Percentiles rank a stretch among this genome's conserved stretches.
These are phyloP conservation scores for Termitomyces sp. DNA, from an alignment of 768 basidiomycete species.

Conservation along the genomic window DNA sequence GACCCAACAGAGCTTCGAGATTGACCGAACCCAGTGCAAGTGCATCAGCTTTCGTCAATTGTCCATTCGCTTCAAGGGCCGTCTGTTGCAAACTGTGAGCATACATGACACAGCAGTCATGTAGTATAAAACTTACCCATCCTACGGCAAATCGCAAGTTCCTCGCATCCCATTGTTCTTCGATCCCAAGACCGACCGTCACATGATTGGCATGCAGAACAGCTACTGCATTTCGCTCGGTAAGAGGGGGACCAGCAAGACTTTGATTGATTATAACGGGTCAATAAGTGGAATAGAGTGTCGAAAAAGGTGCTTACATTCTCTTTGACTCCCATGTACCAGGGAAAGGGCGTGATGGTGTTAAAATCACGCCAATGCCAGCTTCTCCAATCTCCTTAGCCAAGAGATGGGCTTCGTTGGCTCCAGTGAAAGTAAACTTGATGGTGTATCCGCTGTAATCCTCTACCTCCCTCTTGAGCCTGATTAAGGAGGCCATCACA, in stretches of 20 bases:
- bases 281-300: not conserved
- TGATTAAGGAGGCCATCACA: conserved; percentile 70
- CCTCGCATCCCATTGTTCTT: conserved; percentile 65
- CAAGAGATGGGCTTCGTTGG: conserved; percentile 60
- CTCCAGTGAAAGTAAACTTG: conserved; percentile 59
- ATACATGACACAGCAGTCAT: not conserved
- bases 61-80: conserved; percentile 35
- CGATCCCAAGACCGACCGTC: conserved; percentile 61
- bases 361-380: conserved; percentile 41
- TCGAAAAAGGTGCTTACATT: conserved; percentile 36
- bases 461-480: conserved; percentile 62
- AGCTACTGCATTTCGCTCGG: conserved; percentile 46
- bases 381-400: conserved; percentile 60
- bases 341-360: conserved; percentile 67
- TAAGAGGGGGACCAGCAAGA: conserved; percentile 69
- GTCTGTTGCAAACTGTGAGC: conserved; percentile 23
- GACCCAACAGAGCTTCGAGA: conserved; percentile 34
- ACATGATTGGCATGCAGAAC: conserved; percentile 67
- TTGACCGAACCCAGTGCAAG: conserved; percentile 44
- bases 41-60: conserved; percentile 36
- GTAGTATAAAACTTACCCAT: conserved; percentile 51
- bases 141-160: conserved; percentile 78
- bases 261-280: conserved; percentile 20
- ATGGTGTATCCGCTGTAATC: conserved; percentile 32
- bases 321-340: conserved; percentile 60